Conservation (phyloP, 768 basidiomycete genomes). For the Dentipellis fragilis region DNA sequence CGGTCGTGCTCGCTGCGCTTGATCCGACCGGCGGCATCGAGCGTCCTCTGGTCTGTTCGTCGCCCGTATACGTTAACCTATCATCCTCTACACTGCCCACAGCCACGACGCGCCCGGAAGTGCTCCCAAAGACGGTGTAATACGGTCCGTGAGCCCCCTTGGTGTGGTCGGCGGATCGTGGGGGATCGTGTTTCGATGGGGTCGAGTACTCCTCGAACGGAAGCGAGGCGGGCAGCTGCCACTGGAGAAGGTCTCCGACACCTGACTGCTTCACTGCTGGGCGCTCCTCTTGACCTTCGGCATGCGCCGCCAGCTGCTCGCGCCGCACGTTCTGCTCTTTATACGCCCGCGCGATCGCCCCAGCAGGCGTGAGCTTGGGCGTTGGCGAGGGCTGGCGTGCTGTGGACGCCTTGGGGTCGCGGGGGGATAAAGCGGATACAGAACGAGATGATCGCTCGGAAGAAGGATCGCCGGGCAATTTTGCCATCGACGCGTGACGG, state of each 20-base stretch:
- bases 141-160: not conserved
- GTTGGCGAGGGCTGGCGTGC: not conserved
- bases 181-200: not conserved
- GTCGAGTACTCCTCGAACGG: not conserved
- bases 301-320: conserved; percentile 9
- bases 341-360: conserved; percentile 12
- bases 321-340: conserved; percentile 12
- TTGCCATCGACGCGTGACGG: not conserved
- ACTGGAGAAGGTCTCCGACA: not conserved
- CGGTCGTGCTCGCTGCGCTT: not conserved
- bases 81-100: conserved; percentile 4
- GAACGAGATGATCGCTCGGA: not conserved
- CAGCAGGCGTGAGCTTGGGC: conserved; percentile 12
- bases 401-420: not conserved
- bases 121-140: not conserved
- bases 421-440: not conserved
- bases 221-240: not conserved
- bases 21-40: not conserved
- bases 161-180: not conserved
- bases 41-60: not conserved
- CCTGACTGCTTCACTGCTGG: not conserved
- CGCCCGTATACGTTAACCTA: not conserved
- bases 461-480: not conserved
- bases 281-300: not conserved
- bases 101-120: conserved; percentile 3